phyloP scores from a whole-genome alignment of 1,284 basidiomycete genomes.

The Lentinula novae-zelandiae region DNA sequence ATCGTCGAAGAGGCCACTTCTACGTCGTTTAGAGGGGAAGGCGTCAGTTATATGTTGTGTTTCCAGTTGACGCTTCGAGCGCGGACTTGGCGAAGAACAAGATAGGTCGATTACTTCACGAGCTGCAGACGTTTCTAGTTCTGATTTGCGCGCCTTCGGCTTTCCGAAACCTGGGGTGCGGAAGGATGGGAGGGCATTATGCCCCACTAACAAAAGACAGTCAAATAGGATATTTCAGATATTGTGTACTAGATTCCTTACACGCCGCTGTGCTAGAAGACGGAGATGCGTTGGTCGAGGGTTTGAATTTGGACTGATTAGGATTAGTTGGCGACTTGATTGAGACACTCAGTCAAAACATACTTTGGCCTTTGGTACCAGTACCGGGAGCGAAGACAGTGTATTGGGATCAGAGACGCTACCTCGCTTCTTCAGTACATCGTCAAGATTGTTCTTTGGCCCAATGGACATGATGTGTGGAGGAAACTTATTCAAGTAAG shows the following conservation, averaged over 20 bases:
- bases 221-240: not conserved
- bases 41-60: conserved; percentile 29
- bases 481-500: too few species aligned
- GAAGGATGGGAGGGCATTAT: conserved; percentile 31
- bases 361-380: conserved; percentile 16
- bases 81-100: conserved; percentile 31
- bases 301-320: conserved; percentile 33
- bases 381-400: not conserved
- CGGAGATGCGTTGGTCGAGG: conserved; percentile 22
- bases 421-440: conserved; percentile 28
- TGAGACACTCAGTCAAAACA: not conserved
- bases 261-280: not conserved
- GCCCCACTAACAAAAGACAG: conserved; percentile 17
- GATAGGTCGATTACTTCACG: conserved; percentile 34
- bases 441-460: conserved; percentile 35
- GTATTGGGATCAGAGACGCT: conserved; percentile 13
- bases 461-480: conserved; percentile 1
- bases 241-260: not conserved
- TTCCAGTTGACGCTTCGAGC: conserved; percentile 43
- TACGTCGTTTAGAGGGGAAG: conserved; percentile 38
- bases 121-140: not conserved
- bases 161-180: conserved; percentile 39
- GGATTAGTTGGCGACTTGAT: not conserved
- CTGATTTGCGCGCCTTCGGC: conserved; percentile 14
- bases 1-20: conserved; percentile 24